phyloP scores from a whole-genome alignment of 768 basidiomycete species.

The Rhodotorula diobovata region DNA sequence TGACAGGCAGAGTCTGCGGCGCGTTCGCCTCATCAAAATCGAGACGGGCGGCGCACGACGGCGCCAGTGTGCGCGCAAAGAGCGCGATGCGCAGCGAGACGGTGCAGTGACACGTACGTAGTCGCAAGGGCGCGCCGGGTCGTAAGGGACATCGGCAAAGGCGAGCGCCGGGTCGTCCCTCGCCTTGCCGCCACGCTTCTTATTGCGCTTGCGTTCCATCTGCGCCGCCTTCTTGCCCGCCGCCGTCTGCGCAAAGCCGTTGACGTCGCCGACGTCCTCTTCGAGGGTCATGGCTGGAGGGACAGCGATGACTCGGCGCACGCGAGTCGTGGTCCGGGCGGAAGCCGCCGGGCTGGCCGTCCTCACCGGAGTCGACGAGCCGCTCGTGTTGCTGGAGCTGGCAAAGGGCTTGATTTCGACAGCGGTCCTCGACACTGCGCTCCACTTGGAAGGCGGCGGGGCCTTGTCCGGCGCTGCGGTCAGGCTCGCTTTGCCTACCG shows the following conservation, averaged over 20 bases:
- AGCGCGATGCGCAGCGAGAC: no score
- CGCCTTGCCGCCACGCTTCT: constrained; percentile 20
- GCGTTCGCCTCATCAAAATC: not conserved
- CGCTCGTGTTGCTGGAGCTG: not conserved
- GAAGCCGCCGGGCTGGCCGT: not conserved
- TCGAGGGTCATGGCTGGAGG: constrained; percentile 33
- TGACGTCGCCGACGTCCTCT: constrained; percentile 29
- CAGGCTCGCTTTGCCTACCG: constrained; percentile 20
- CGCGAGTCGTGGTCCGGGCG: not conserved
- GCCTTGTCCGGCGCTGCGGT: constrained; percentile 10
- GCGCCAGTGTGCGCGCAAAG: no score
- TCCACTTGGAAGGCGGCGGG: constrained; percentile 23
- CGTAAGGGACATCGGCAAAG: constrained; percentile 31
- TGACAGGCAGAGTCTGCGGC: not conserved
- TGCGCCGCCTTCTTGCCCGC: constrained; percentile 27
- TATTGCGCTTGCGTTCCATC: constrained; percentile 16
- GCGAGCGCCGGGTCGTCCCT: constrained; percentile 30
- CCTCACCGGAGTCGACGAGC: not conserved
- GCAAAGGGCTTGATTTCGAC: constrained; percentile 5
- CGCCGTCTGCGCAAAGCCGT: constrained; percentile 24
- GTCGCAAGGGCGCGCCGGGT: constrained; percentile 37
- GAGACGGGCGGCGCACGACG: not conserved
- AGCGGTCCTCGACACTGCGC: constrained; percentile 1
- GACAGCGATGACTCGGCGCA: constrained; percentile 12
- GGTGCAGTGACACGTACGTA: constrained; percentile 20